These are phyloP conservation scores for Forsythia viridissima DNA, from an alignment of 257 asterid genomes.

Conservation along the genomic window DNA sequence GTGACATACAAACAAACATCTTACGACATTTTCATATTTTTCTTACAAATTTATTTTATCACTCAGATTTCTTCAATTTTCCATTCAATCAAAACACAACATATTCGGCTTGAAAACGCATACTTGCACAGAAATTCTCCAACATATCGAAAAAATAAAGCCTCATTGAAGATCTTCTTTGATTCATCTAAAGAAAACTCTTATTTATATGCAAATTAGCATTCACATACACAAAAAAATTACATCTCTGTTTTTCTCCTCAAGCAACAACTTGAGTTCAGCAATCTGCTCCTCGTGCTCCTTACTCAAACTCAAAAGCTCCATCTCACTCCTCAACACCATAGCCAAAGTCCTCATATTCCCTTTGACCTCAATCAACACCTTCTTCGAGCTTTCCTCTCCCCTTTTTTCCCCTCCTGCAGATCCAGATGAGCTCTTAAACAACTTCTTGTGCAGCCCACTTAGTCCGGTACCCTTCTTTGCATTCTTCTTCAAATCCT, in stretches of 20 bases:
- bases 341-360: slow-evolving; percentile 83
- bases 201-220: too few species aligned
- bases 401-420: slow-evolving; percentile 40
- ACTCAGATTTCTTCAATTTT: neutral
- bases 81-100: neutral
- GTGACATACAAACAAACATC: slow-evolving; percentile 19
- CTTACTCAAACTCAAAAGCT: slow-evolving; percentile 62
- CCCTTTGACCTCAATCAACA: slow-evolving; percentile 68
- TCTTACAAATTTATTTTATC: too few species aligned
- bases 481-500: slow-evolving; percentile 67
- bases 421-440: slow-evolving; percentile 54
- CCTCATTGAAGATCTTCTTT: neutral
- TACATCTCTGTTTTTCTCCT: slow-evolving; percentile 73
- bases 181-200: too few species aligned
- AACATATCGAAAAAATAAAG: neutral
- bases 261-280: slow-evolving; percentile 55
- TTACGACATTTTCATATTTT: too few species aligned
- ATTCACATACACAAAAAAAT: too few species aligned
- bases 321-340: slow-evolving; percentile 97
- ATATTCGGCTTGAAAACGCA: neutral
- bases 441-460: slow-evolving; percentile 78
- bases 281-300: slow-evolving; percentile 66
- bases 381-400: slow-evolving; percentile 66
- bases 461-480: slow-evolving; percentile 53
- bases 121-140: neutral